phyloP scores from a whole-genome alignment of 1,139 yeast genomes.

The Saccharomycopsis crataegensis region DNA sequence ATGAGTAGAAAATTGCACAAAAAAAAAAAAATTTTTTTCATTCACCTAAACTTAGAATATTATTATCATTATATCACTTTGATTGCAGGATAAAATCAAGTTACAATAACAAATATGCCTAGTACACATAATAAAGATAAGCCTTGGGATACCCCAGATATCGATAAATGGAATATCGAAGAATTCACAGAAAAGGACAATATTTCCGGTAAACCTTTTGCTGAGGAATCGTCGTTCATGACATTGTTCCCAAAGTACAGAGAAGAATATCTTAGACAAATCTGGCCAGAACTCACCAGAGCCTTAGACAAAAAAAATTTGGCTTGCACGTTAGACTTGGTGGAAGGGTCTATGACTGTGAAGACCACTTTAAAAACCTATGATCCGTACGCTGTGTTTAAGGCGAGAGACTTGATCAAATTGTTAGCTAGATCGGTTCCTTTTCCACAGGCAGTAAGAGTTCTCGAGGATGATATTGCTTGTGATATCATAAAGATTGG shows the following conservation, averaged over 20 bases:
- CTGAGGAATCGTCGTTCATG: constrained; percentile 93
- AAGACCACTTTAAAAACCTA: constrained; percentile 90
- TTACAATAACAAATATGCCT: constrained; percentile 45
- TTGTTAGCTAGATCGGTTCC: constrained; percentile 95
- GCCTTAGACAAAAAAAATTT: constrained; percentile 67
- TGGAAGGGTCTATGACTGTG: constrained; percentile 97
- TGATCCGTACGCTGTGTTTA: constrained; percentile 90
- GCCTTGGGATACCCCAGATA: constrained; percentile 97
- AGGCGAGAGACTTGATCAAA: constrained; percentile 92
- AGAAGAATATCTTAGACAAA: constrained; percentile 78
- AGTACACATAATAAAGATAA: constrained; percentile 91
- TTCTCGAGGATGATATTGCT: constrained; percentile 85
- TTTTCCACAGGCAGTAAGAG: constrained; percentile 90
- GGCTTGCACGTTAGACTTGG: constrained; percentile 77
- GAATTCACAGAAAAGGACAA: constrained; percentile 90
- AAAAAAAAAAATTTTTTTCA: background rate
- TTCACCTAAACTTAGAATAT: background rate
- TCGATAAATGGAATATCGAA: constrained; percentile 88
- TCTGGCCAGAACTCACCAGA: constrained; percentile 91
- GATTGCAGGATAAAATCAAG: too few species aligned
- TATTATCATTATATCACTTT: too few species aligned
- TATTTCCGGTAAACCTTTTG: constrained; percentile 74
- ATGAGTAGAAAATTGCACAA: background rate
- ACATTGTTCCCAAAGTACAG: constrained; percentile 95
- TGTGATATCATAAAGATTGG: constrained; percentile 97